These are phyloP conservation scores for Backusella psychrophila DNA, from an alignment of 192 early-diverging fungal species.

Conservation along the genomic window DNA sequence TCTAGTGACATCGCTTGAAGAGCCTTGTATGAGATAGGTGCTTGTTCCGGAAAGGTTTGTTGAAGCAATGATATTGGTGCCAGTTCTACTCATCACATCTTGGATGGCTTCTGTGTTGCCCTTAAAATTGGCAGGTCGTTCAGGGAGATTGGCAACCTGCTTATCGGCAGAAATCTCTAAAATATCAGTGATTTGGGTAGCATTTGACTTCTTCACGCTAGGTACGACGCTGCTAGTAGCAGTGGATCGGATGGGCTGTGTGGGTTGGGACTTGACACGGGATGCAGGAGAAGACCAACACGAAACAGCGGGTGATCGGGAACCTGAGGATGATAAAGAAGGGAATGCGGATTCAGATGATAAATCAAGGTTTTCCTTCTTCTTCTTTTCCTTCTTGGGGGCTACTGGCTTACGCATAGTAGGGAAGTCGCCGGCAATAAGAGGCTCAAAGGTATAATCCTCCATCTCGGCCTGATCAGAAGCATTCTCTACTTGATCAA, in stretches of 20 bases:
- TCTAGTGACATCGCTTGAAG: conserved; percentile 67
- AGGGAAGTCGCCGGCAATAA: conserved; percentile 27
- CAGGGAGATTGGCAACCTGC: conserved; percentile 38
- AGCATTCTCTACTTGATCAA: neutral
- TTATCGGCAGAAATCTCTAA: conserved; percentile 50
- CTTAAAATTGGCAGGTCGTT: conserved; percentile 38
- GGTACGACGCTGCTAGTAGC: conserved; percentile 28
- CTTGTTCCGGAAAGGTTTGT: conserved; percentile 68
- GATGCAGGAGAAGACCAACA: conserved; percentile 45
- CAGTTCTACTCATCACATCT: conserved; percentile 58
- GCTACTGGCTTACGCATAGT: conserved; percentile 16
- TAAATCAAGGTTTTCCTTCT: conserved; percentile 43
- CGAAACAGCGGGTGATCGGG: conserved; percentile 25
- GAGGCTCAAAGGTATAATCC: conserved; percentile 14
- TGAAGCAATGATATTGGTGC: conserved; percentile 82
- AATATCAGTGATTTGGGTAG: conserved; percentile 54
- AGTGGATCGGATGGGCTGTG: conserved; percentile 1
- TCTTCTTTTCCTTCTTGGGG: conserved; percentile 9
- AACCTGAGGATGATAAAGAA: conserved; percentile 53
- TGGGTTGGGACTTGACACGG: conserved; percentile 26
- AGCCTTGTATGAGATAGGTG: conserved; percentile 85
- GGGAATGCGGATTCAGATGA: conserved; percentile 73
- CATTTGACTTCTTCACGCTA: conserved; percentile 33
- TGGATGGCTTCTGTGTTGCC: conserved; percentile 55
- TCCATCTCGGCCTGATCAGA: conserved; percentile 23